Evolutionary conservation across 2,329 filamentous ascomycete genomes (phyloP), one percentile per base, ranked within the genome.

Genomic region (Grosmannia penicillata): DNA sequence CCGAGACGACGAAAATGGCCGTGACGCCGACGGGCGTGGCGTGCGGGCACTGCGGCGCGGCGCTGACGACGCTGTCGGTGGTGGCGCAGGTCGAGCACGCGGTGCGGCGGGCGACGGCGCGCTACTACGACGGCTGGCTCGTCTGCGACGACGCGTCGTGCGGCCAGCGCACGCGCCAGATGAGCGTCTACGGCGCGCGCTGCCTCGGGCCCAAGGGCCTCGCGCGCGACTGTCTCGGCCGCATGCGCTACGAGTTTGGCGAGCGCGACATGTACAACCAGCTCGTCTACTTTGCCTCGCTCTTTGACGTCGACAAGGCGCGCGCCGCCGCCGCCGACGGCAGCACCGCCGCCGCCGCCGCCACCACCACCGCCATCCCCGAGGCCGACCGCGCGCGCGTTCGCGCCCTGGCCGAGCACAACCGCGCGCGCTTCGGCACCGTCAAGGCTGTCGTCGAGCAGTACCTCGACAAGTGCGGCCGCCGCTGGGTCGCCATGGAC

Each of bases 211-310:
- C 89, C 14, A 79, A 78, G 48, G 86, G 87, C 2, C 76, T 91
- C 4, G 89, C 82, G 0, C 72, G 78, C 40, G 87, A 85, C 39
- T 98, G 91, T 56, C 63, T 78, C 4, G 91, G 91, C 17, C 75
- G 75, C 36, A 96, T 98, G 87, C 65, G 72, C 18, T 95, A 87
- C 55, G 86, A 93, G 60, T 80, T 83, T 52, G 69, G 72, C 1
- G 91, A 96, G 62, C 89, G 91, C 60, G 79, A 81, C 51, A 70
- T 96, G 42, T 96, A 95, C 62, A 96, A 93, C 57, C 91, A 98
- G 60, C 67, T 98, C 29, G 62, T 96, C 39, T 98, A 94, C 62
- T 82, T 87, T 55, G 72, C 81, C 23, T 71, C 71, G 35, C 60
- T 96, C 39, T 98, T 86, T 66, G 87, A 98, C 57, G 81, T 93